These are phyloP conservation scores for Cladosporium oxysporum DNA, from an alignment of 2,329 filamentous ascomycete genomes.

Conservation along the genomic window DNA sequence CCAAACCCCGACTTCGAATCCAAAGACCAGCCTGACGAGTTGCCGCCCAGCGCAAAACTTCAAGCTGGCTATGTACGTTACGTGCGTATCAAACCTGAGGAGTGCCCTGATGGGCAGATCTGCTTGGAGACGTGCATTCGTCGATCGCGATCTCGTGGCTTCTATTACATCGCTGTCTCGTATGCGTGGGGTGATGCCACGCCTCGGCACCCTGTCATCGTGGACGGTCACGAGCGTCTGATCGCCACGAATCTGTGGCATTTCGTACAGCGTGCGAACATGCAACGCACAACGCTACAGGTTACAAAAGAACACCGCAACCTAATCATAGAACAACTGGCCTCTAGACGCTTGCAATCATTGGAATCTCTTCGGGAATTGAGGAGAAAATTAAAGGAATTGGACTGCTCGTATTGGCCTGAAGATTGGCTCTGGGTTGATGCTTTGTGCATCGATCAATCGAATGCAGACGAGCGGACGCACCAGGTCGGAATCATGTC, in stretches of 20 bases:
- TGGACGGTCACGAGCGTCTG: background rate
- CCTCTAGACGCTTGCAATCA: too few relatives aligned
- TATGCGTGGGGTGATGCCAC: slow-evolving; percentile 23
- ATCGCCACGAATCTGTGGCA: background rate
- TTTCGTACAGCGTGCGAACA: background rate
- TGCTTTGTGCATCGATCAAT: slow-evolving; percentile 24
- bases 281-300: too few relatives aligned
- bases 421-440: slow-evolving; percentile 22
- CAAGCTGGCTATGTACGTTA: background rate
- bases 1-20: too few relatives aligned
- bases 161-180: slow-evolving; percentile 22
- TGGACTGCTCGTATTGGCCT: too few relatives aligned
- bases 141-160: too few relatives aligned
- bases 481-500: slow-evolving; percentile 23
- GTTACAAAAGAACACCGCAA: too few relatives aligned
- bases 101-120: too few relatives aligned
- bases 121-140: background rate
- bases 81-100: background rate
- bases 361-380: too few relatives aligned
- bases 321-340: too few relatives aligned
- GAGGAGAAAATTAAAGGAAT: too few relatives aligned
- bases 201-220: background rate
- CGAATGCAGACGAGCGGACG: slow-evolving; percentile 13
- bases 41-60: background rate
- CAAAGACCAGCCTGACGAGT: background rate